These are phyloP conservation scores for Fusarium hainanense DNA, from an alignment of 2,329 filamentous ascomycete genomes.

Conservation along the genomic window DNA sequence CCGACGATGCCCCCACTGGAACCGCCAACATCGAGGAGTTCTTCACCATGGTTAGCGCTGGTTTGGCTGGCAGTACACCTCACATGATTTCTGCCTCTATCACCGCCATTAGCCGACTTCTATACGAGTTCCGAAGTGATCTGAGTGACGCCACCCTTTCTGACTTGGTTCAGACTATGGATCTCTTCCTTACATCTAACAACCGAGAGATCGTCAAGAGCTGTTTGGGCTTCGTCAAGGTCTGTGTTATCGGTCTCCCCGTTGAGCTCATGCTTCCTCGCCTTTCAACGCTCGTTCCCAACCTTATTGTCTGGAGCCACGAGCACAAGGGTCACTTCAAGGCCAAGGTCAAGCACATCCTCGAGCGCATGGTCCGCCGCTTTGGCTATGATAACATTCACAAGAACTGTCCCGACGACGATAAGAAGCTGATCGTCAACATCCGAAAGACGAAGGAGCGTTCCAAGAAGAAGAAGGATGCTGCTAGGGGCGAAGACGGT, in stretches of 20 bases:
- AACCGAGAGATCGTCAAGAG: slow-evolving; percentile 97
- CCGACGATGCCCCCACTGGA: slow-evolving; percentile 79
- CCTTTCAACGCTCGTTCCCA: slow-evolving; percentile 82
- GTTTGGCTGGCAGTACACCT: slow-evolving; percentile 89
- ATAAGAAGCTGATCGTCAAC: slow-evolving; percentile 90
- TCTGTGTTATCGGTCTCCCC: slow-evolving; percentile 88
- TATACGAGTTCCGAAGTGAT: slow-evolving; percentile 86
- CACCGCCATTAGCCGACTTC: slow-evolving; percentile 89
- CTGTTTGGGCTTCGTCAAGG: slow-evolving; percentile 95
- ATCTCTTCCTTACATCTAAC: slow-evolving; percentile 94
- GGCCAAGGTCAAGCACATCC: slow-evolving; percentile 96
- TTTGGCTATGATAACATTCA: slow-evolving; percentile 88
- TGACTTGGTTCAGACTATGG: slow-evolving; percentile 93
- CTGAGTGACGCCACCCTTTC: slow-evolving; percentile 76
- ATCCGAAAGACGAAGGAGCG: slow-evolving; percentile 96
- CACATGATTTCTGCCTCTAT: slow-evolving; percentile 99
- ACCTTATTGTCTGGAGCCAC: slow-evolving; percentile 94
- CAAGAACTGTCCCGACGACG: slow-evolving; percentile 82
- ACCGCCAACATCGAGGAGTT: slow-evolving; percentile 91
- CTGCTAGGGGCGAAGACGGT: slow-evolving; percentile 66
- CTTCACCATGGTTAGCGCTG: slow-evolving; percentile 97
- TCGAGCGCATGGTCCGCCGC: slow-evolving; percentile 91
- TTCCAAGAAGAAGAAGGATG: slow-evolving; percentile 88
- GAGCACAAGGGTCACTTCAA: slow-evolving; percentile 98
- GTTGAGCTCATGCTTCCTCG: slow-evolving; percentile 81